Conservation (phyloP, 2,329 filamentous ascomycete genomes). For the Talaromyces sp. region DNA sequence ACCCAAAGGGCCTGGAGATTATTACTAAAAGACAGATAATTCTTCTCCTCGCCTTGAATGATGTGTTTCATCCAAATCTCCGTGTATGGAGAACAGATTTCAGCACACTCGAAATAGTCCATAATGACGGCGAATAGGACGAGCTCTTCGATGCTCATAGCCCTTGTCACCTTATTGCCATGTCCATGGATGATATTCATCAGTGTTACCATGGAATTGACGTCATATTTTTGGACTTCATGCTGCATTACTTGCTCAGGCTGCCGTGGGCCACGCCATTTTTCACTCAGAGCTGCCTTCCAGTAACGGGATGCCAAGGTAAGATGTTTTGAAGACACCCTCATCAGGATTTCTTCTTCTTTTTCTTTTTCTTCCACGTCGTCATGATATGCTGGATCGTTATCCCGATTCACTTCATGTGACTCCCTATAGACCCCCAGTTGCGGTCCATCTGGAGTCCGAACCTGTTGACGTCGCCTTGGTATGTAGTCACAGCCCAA, state of each 20-base stretch:
- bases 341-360: background rate
- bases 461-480: background rate
- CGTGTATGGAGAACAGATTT: background rate
- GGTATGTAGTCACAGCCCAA: background rate
- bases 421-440: background rate
- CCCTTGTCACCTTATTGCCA: background rate
- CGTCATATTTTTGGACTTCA: background rate
- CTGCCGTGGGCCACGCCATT: background rate
- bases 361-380: background rate
- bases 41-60: background rate
- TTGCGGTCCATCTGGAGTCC: background rate
- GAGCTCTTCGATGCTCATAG: background rate
- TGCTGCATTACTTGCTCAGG: background rate
- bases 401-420: background rate
- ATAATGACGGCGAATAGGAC: background rate
- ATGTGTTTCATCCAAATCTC: background rate
- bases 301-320: background rate
- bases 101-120: background rate
- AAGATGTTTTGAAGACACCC: background rate
- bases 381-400: too few species aligned
- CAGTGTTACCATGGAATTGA: background rate
- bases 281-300: background rate
- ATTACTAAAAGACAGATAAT: background rate
- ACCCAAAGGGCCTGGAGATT: background rate
- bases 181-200: background rate